Evolutionary conservation across 768 basidiomycete genomes (phyloP), one percentile per base, ranked within the genome.

Genomic region (Suillus decipiens): DNA sequence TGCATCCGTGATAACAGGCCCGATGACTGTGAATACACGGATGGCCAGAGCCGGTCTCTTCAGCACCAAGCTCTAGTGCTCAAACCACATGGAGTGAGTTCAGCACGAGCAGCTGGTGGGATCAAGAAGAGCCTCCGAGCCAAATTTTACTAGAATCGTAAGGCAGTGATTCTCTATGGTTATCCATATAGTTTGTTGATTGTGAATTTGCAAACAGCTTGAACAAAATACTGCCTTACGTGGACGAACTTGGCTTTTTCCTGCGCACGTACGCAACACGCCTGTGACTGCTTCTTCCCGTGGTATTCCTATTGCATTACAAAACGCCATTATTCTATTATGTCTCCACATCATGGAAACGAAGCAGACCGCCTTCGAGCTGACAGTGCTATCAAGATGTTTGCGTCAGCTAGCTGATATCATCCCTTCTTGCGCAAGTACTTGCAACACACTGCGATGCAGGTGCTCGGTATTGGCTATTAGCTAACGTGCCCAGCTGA

Each of bases 11-110:
- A 84, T 31, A 84, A 86, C 42, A 84, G 87, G 63, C 80, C 80
- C 33, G 88, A 88, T 60, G 86, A 86, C 36, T 91, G 89, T 72
- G 89, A 90, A 74, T 91, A 89, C 72, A 79, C 84, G 8, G 89
- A 90, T 68, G 86, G 85, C 7, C 81, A 81, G 39, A 82, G 82
- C 50, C 82, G 86, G 63, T 85, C 89, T 22, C 77, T 24, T 3
- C 9, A 64, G 63, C 61, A 22, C 50, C 63, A 8, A 37, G 31
- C 19, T 33, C 51, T 3, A 53, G 31, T 33, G 10, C 19, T 53
- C 31, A 6, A 31, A 33, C 3, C 19, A 31, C 17, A n/a, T 53
- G 31, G 51, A 11, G 19, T 34, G 51, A 33, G 1, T 19, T 53
- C 19, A 53, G 19, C 11, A 2, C 51, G 17, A 33, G 31, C 33